Evolutionary conservation across 1,284 basidiomycete genomes (phyloP).

Genomic region (Malassezia japonica): DNA sequence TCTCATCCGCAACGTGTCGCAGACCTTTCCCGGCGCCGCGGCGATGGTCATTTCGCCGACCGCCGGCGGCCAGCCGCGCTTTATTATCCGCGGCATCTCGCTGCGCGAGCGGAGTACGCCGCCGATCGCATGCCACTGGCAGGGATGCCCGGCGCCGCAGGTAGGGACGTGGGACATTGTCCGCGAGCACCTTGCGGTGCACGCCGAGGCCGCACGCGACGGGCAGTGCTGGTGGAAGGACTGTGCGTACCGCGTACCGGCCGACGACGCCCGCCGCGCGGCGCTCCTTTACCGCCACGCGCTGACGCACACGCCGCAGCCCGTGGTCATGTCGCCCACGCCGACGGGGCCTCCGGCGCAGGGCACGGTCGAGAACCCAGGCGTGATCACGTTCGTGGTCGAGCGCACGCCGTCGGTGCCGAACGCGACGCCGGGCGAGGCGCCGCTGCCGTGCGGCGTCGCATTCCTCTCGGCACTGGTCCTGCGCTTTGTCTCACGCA

Average conservation of each 20-base stretch:
- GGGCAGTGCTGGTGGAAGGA: slow-evolving; percentile 31
- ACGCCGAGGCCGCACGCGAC: slow-evolving; percentile 21
- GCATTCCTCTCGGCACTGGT: slow-evolving; percentile 35
- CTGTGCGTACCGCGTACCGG: slow-evolving; percentile 19
- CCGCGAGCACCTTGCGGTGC: slow-evolving; percentile 25
- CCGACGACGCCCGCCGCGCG: slow-evolving; percentile 5
- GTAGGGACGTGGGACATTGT: slow-evolving; percentile 22
- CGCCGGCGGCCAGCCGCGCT: slow-evolving; percentile 54
- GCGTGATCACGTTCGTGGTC: slow-evolving; percentile 31
- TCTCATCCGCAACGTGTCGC: slow-evolving; percentile 72
- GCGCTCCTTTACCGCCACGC: slow-evolving; percentile 11
- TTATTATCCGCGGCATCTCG: slow-evolving; percentile 68
- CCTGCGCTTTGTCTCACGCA: slow-evolving; percentile 34
- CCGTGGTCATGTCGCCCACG: background rate
- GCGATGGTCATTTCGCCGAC: slow-evolving; percentile 69
- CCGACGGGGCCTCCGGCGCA: slow-evolving; percentile 16
- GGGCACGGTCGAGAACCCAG: slow-evolving; percentile 38
- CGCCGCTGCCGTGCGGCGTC: slow-evolving; percentile 30
- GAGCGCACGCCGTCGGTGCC: slow-evolving; percentile 37
- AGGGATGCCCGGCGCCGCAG: slow-evolving; percentile 25
- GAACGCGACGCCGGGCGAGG: slow-evolving; percentile 18
- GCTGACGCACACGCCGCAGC: slow-evolving; percentile 10
- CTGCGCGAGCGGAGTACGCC: slow-evolving; percentile 21
- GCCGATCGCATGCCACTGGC: slow-evolving; percentile 30
- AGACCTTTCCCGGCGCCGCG: slow-evolving; percentile 66